phyloP scores from a whole-genome alignment of 192 early-diverging fungal genomes.

The Jimgerdemannia flammicorona region DNA sequence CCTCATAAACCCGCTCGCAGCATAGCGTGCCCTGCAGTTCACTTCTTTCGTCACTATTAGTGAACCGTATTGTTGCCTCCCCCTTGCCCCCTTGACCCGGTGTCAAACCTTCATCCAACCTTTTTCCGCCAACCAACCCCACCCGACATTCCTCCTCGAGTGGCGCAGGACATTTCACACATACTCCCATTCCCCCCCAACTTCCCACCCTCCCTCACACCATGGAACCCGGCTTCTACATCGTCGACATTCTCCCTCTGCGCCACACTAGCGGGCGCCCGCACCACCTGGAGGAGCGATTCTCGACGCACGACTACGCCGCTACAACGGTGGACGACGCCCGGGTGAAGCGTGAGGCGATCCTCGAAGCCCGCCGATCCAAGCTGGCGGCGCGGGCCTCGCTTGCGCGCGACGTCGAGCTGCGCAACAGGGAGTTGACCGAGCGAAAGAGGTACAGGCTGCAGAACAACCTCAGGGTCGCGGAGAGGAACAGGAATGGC shows the following conservation, averaged over 20 bases:
- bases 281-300: conserved; percentile 41
- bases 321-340: conserved; percentile 6
- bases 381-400: conserved; percentile 15
- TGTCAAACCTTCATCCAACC: no score
- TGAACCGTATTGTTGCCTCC: no score
- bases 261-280: conserved; percentile 46
- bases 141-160: no score
- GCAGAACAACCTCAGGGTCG: conserved; percentile 12
- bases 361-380: conserved; percentile 18
- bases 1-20: no score
- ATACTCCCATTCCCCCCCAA: no score
- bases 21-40: no score
- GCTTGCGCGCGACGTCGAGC: conserved; percentile 16
- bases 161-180: no score
- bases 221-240: conserved; percentile 48
- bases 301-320: conserved; percentile 9
- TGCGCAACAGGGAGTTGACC: conserved; percentile 11
- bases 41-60: no score
- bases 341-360: conserved; percentile 17
- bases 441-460: conserved; percentile 13
- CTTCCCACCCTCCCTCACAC: not conserved
- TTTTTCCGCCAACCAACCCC: no score
- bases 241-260: conserved; percentile 42
- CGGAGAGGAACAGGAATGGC: conserved; percentile 16
- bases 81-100: no score